A percentile compares a stretch with the other conserved stretches of the same genome.
Evolutionary conservation across 805 yeast species (phyloP).

Genomic region (Yamadazyma phyllophila): DNA sequence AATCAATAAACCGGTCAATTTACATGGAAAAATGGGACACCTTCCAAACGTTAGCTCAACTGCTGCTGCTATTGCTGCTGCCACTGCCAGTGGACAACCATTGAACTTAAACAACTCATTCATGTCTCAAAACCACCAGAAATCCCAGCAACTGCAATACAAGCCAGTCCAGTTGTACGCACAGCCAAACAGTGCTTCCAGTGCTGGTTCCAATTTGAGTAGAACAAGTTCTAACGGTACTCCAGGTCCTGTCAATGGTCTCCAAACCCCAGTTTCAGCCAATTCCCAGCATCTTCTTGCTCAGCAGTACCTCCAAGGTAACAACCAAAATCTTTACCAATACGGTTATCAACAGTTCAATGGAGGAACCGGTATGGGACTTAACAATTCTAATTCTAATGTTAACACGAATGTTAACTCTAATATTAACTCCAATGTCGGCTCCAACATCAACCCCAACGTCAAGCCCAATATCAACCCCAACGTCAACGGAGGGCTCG

Average conservation of each 20-base stretch:
- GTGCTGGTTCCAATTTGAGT: slow-evolving; percentile 3
- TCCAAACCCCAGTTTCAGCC: background rate
- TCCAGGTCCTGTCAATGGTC: background rate
- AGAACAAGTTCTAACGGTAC: slow-evolving; percentile 7
- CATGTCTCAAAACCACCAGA: slow-evolving; percentile 2
- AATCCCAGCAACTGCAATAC: background rate
- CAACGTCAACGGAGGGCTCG: background rate
- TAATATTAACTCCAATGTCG: background rate
- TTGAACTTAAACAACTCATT: slow-evolving; percentile 29
- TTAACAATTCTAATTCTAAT: background rate
- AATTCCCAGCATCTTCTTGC: slow-evolving; percentile 3
- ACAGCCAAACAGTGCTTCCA: background rate
- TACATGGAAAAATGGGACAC: slow-evolving; percentile 14
- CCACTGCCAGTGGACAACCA: slow-evolving; percentile 47
- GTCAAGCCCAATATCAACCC: background rate
- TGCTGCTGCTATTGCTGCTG: slow-evolving; percentile 48
- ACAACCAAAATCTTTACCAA: background rate
- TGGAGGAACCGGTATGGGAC: too few species aligned
- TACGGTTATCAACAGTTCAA: too few species aligned
- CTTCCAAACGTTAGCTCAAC: slow-evolving; percentile 39
- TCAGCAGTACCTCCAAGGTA: slow-evolving; percentile 3
- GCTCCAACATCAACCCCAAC: background rate
- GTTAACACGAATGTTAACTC: background rate
- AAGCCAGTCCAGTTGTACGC: slow-evolving; percentile 3
- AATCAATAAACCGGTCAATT: slow-evolving; percentile 50